phyloP scores from a whole-genome alignment of 2,329 filamentous ascomycete genomes.

The Pseudogymnoascus sp. region DNA sequence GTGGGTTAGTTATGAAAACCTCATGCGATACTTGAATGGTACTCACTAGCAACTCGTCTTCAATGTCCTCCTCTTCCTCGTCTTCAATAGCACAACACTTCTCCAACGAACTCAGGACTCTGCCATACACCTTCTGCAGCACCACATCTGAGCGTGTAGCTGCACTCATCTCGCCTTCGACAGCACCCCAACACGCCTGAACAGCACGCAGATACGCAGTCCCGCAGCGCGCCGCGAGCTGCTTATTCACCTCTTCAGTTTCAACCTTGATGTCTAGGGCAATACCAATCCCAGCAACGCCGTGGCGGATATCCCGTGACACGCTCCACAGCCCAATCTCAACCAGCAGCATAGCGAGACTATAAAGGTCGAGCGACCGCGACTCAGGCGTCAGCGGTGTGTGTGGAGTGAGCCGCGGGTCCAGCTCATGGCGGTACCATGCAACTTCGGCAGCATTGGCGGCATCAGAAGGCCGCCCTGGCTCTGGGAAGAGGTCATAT shows the following conservation, averaged over 20 bases:
- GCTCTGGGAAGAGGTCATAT: slow-evolving; percentile 5
- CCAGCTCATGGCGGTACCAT: slow-evolving; percentile 57
- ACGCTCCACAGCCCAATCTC: slow-evolving; percentile 71
- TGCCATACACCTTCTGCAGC: slow-evolving; percentile 49
- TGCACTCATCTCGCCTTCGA: slow-evolving; percentile 51
- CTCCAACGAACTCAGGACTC: slow-evolving; percentile 41
- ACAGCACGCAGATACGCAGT: slow-evolving; percentile 69
- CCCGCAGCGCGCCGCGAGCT: slow-evolving; percentile 48
- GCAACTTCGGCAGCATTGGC: slow-evolving; percentile 37
- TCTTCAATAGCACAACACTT: slow-evolving; percentile 55
- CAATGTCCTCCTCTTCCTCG: slow-evolving; percentile 44
- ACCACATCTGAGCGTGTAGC: slow-evolving; percentile 41
- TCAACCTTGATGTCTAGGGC: slow-evolving; percentile 15
- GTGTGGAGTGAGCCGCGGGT: slow-evolving; percentile 43
- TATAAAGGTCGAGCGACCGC: slow-evolving; percentile 60
- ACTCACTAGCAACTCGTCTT: slow-evolving; percentile 35
- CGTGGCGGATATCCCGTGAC: slow-evolving; percentile 34
- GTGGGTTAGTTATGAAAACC: not conserved
- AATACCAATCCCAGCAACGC: slow-evolving; percentile 13
- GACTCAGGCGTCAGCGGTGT: slow-evolving; percentile 47
- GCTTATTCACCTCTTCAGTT: slow-evolving; percentile 19
- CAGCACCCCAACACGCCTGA: slow-evolving; percentile 61
- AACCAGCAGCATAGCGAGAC: slow-evolving; percentile 62
- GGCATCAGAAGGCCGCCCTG: slow-evolving; percentile 49
- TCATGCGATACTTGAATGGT: not conserved